Conservation (phyloP, 192 early-diverging fungal species). For the Helicostylum pulchrum region DNA sequence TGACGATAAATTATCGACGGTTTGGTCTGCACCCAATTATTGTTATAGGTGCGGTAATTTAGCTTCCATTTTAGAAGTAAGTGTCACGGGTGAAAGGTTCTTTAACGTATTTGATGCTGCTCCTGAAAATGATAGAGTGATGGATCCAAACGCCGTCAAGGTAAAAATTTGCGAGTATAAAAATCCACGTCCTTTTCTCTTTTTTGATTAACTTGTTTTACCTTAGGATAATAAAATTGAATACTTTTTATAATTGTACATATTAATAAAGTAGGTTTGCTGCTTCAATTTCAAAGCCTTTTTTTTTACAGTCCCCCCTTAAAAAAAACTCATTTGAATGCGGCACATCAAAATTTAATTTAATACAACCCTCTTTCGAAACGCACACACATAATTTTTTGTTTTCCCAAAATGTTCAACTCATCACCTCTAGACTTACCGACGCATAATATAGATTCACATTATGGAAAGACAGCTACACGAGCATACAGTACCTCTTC, state of each 20-base stretch:
- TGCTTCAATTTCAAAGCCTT: too few relatives aligned
- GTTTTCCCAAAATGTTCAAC: conserved; percentile 15
- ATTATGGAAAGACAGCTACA: conserved; percentile 23
- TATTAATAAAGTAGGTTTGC: too few relatives aligned
- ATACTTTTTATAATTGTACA: conserved; percentile 14
- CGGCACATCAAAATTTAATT: too few relatives aligned
- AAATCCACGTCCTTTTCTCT: too few relatives aligned
- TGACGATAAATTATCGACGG: conserved; percentile 81
- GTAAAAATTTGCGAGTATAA: too few relatives aligned
- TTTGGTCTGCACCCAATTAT: conserved; percentile 86
- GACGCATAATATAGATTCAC: conserved; percentile 28
- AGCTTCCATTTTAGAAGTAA: conserved; percentile 80
- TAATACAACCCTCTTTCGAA: too few relatives aligned
- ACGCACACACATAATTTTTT: too few relatives aligned
- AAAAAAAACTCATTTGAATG: too few relatives aligned
- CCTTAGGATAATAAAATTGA: conserved; percentile 8
- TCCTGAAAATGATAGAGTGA: conserved; percentile 65
- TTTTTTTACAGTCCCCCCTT: too few relatives aligned
- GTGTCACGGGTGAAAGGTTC: conserved; percentile 66
- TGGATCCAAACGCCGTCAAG: background rate
- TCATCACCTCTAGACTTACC: conserved; percentile 31
- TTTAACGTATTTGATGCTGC: conserved; percentile 90
- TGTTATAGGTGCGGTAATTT: conserved; percentile 87
- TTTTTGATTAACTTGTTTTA: background rate
- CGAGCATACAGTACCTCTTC: conserved; percentile 13